Evolutionary conservation across 306 rosid species (phyloP).

Genomic region (Rubus idaeus): DNA sequence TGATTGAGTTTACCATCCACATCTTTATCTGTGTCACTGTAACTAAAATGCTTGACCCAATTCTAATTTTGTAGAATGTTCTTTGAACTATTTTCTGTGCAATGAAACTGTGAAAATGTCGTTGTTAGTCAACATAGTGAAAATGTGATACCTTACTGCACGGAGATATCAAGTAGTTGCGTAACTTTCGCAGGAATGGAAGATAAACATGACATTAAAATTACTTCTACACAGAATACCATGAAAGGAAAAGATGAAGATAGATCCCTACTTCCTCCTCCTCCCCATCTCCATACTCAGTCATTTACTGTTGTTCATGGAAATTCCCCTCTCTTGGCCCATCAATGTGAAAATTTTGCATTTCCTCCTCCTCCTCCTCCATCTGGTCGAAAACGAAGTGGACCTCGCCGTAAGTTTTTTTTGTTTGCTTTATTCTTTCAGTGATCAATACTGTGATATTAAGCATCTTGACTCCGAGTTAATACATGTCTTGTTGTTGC

Average conservation of each 20-base stretch:
- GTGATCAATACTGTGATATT: conserved; percentile 12
- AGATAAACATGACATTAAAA: conserved; percentile 34
- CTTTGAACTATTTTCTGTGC: conserved; percentile 10
- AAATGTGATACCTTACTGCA: conserved; percentile 35
- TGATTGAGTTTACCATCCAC: conserved; percentile 16
- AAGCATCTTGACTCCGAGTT: conserved; percentile 19
- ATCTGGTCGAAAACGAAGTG: conserved; percentile 57
- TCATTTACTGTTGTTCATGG: conserved; percentile 31
- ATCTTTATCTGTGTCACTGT: conserved; percentile 13
- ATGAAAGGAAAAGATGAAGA: conserved; percentile 26
- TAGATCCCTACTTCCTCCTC: conserved; percentile 24
- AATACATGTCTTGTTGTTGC: conserved; percentile 17
- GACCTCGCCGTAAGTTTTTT: conserved; percentile 86
- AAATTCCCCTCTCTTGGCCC: conserved; percentile 36
- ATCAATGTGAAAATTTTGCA: conserved; percentile 64
- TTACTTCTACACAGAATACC: conserved; percentile 36
- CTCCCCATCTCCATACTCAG: conserved; percentile 19
- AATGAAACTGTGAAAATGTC: not conserved
- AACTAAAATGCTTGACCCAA: not conserved
- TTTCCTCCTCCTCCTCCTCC: conserved; percentile 96
- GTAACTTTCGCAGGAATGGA: conserved; percentile 33
- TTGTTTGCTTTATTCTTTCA: conserved; percentile 8
- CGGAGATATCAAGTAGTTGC: conserved; percentile 24
- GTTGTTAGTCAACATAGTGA: conserved; percentile 42
- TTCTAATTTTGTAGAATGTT: conserved; percentile 13